Base-by-base conservation (phyloP, 129 eudicot genomes). In the Deinandra increscens region DNA sequence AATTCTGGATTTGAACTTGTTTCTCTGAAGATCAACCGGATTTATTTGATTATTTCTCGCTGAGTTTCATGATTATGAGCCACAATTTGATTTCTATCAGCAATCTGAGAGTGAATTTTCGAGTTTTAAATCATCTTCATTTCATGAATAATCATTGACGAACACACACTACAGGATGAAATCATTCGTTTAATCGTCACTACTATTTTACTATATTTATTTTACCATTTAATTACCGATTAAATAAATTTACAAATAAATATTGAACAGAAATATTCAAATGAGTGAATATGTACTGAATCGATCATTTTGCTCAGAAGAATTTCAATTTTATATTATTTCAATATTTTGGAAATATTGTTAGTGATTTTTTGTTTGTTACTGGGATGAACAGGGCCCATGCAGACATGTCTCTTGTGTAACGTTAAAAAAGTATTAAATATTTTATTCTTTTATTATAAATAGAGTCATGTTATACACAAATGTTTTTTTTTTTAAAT, bases 361-460 rank as follows among this genome's bases (percentile, higher is more conserved):
- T 75, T 43, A 75, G 60, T 58, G 58, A 66, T 42, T 66, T 42
- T 66, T 66, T 75, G 80, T 75, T 75, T 75, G 26, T 66, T 66
- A 23, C 68, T 36, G 39, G 67, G 60, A 67, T 58, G 63, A 55
- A 36, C 79, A 44, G 69, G 61, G 67, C 41, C 79, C 74, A 75
- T 66, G 73, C 79, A 75, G 75, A 14, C 63, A 54, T 68, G 80
- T 76, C 64, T 67, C 53, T 45, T 75, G 51, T 48, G 54, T 67
- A 61, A 20, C 66, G 31, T 26, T 26, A 26, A 26, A 26, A 26
- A 26, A 26, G 31, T 26, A 3, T 26, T 26, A 26, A 26, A 26
- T 26, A 26, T 26, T 26, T 43, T 43, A 43, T 10, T 1, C 2
- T 10, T 2, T 2, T 9, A 43, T 10, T 12, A 11, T 2, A 11